Base-by-base conservation (phyloP, 1,139 yeast species). In the Scheffersomyces quercinus region DNA sequence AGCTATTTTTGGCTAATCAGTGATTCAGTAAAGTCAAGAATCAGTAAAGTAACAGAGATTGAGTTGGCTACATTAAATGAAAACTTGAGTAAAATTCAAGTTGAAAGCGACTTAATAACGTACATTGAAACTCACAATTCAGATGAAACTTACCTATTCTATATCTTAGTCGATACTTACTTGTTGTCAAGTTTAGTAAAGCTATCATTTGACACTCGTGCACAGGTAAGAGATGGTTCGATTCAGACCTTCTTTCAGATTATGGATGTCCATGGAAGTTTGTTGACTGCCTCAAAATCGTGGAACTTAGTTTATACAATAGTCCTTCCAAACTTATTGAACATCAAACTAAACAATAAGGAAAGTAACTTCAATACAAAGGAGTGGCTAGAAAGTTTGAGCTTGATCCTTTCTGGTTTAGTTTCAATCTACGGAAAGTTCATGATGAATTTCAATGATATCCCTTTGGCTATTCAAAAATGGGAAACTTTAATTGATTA, bases 1-100 rank as follows among this genome's bases (percentile, higher is more conserved):
- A 88, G 97, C 55, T 88, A 89, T 54, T 91, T 89, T 58, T 93
- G 98, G 98, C 64, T 86, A 29, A 80, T 91, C 7, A 86, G 96
- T 52, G 98, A 91, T 58, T 81, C 85, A 44, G 67, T 88, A 38
- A 81, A 67, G 44, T 58, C 64, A 10, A 58, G 64, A 41, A 58
- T 64, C 30, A 29, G 42, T 11, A 20, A 9, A 26, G 14, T 33
- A 4, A 14, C 24, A 7, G 43, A 38, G 15, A 29, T 31, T 31
- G 41, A 41, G 2, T 28, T 41, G 4, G 44, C 58, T 10, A 42
- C 37, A 4, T 52, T 57, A 7, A 58, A 59, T 29, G 49, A 51
- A 1, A 58, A 59, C 11, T 56, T 71, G 33, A 39, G 55, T 10
- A 30, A 36, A 11, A 29, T 38, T 12, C 14, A 36, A 12, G 37